Evolutionary conservation across 2,329 filamentous ascomycete species (phyloP), one percentile per base, ranked within the genome.

Genomic region (Uncinocarpus reesii): DNA sequence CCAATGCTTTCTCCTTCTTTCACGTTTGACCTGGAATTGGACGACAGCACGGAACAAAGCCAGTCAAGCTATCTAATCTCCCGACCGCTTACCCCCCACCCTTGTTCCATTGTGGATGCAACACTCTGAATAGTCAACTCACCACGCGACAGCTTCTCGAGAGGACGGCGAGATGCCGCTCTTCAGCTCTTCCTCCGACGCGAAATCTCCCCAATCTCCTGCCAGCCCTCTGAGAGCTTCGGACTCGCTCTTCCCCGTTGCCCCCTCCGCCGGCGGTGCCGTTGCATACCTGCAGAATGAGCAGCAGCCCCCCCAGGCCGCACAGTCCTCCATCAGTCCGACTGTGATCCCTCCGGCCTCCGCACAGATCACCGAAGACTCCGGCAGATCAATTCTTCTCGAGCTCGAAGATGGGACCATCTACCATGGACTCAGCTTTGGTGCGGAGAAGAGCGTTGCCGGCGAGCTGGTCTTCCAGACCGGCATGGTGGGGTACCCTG

Each of bases 401-500:
- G 90, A 98, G 75, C 82, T 98, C 58, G 78, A 92, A 68, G 89
- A 96, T 74, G 88, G 89, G 69, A 80, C 83, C 50, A 79, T 87
- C 63, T 94, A 88, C 75, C 86, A 93, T 66, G 92, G 92, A 59
- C 88, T 86, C 74, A 95, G 88, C 77, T 98, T 98, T 66, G 92
- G 92, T 69, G 89, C 90, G 55, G 77, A 86, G 63, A 95, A 89
- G 78, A 95, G 86, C 72, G 81, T 93, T 62, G 85, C 90, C 57
- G 92, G 92, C 67, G 92, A 98, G 76, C 77, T 98, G 66, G 92
- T 98, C 71, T 98, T 98, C 74, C 90, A 96, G 77, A 98, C 92
- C 50, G 92, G 92, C 69, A 95, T 96, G 89, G 92, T 96, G 59
- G 92, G 92, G 63, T 98, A 98, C 67, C 89, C 92, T 35, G 92